A percentile compares a stretch with the other conserved stretches of the same genome.
Conservation (phyloP, 2,329 filamentous ascomycete genomes). For the Verticillium nonalfalfae region DNA sequence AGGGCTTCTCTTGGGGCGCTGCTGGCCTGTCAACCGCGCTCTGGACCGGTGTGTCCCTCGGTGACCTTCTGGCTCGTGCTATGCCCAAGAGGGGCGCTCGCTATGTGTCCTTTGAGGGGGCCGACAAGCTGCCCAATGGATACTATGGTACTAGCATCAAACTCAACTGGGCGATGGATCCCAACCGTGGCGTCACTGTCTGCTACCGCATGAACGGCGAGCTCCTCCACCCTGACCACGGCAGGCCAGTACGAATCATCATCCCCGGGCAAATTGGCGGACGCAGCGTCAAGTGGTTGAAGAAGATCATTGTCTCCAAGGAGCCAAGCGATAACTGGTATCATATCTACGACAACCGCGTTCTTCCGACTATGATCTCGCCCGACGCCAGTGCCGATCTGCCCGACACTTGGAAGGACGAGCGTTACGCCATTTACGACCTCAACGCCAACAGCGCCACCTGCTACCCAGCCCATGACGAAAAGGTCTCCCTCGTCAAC, state of each 20-base stretch:
- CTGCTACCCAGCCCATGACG: conserved; percentile 73
- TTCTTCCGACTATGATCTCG: conserved; percentile 78
- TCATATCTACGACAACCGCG: conserved; percentile 88
- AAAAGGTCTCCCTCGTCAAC: conserved; percentile 47
- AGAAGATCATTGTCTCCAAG: conserved; percentile 70
- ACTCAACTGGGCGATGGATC: conserved; percentile 81
- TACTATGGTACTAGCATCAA: conserved; percentile 85
- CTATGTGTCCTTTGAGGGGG: conserved; percentile 88
- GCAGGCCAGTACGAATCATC: conserved; percentile 73
- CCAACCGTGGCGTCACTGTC: conserved; percentile 76
- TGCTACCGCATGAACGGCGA: conserved; percentile 91
- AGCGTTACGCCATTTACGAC: conserved; percentile 89
- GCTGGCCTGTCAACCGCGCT: conserved; percentile 82
- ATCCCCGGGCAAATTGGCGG: conserved; percentile 91
- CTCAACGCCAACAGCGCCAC: conserved; percentile 81
- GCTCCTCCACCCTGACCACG: conserved; percentile 73
- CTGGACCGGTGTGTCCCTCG: conserved; percentile 77
- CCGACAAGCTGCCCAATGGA: conserved; percentile 81
- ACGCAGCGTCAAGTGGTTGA: conserved; percentile 89
- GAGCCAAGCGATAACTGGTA: conserved; percentile 89
- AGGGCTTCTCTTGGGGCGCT: conserved; percentile 91
- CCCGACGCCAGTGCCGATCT: conserved; percentile 73
- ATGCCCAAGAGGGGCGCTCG: conserved; percentile 62
- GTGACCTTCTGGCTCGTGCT: conserved; percentile 63
- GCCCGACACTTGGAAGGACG: conserved; percentile 77